These are phyloP conservation scores for Gossypium herbaceum DNA, from an alignment of 345 rosid genomes.

Conservation along the genomic window DNA sequence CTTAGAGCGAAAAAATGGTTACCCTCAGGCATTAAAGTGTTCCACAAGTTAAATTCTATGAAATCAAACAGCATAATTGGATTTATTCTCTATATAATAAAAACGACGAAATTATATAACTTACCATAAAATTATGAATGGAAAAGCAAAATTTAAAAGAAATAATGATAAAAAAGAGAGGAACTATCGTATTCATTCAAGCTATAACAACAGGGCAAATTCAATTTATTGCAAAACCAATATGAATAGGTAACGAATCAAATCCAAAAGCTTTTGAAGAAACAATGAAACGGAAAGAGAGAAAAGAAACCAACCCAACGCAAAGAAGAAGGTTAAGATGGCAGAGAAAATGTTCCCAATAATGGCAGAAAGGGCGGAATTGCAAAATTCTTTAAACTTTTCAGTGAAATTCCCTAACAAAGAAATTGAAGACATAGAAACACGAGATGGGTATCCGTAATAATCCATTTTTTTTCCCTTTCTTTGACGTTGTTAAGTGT, in stretches of 20 bases:
- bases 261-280: slow-evolving; percentile 10
- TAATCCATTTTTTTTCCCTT: slow-evolving; percentile 39
- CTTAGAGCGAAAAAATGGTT: too few relatives aligned
- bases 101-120: neutral
- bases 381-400: slow-evolving; percentile 55
- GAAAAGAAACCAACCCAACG: slow-evolving; percentile 57
- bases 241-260: slow-evolving; percentile 15
- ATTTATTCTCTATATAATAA: neutral
- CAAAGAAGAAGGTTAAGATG: slow-evolving; percentile 94
- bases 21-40: neutral
- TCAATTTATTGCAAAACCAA: slow-evolving; percentile 4
- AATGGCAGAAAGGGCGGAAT: slow-evolving; percentile 66
- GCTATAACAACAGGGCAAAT: neutral
- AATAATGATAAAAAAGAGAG: too few relatives aligned
- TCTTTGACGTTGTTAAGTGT: neutral
- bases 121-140: neutral
- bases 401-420: slow-evolving; percentile 46
- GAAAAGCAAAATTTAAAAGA: too few relatives aligned
- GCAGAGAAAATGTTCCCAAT: slow-evolving; percentile 84
- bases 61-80: slow-evolving; percentile 9
- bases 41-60: neutral
- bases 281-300: neutral
- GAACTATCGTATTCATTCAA: neutral
- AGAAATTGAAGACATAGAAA: slow-evolving; percentile 34
- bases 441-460: slow-evolving; percentile 52